Percentiles rank a stretch among this genome's conserved stretches.
Conservation (phyloP, 495 filamentous ascomycete genomes). For the Talaromyces ruber region DNA sequence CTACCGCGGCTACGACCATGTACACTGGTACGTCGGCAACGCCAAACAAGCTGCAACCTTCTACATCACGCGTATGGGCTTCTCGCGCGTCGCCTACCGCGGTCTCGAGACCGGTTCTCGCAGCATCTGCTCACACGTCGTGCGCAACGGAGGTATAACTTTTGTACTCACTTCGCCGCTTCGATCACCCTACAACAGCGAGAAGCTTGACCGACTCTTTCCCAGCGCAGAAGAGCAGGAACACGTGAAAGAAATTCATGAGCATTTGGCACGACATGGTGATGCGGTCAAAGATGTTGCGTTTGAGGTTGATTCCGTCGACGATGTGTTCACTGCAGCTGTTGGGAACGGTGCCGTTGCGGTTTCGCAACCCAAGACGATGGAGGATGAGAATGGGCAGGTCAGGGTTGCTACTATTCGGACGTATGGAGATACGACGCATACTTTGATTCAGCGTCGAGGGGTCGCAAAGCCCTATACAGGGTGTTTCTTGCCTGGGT, state of each 20-base stretch:
- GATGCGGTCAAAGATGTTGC: constrained; percentile 89
- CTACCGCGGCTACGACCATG: constrained; percentile 79
- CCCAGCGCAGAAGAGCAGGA: constrained; percentile 44
- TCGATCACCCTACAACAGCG: constrained; percentile 40
- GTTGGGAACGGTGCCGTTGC: constrained; percentile 58
- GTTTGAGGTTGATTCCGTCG: constrained; percentile 81
- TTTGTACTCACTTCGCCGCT: constrained; percentile 83
- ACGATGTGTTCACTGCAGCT: constrained; percentile 62
- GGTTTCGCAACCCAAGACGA: constrained; percentile 47
- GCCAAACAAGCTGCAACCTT: constrained; percentile 86
- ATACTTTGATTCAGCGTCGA: constrained; percentile 67
- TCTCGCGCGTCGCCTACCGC: constrained; percentile 68
- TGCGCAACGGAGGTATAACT: constrained; percentile 65
- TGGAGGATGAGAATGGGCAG: constrained; percentile 42
- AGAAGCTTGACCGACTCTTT: background rate
- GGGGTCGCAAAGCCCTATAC: constrained; percentile 34
- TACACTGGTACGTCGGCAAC: constrained; percentile 93
- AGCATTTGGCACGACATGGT: constrained; percentile 71
- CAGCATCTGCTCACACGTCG: constrained; percentile 66
- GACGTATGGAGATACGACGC: constrained; percentile 88
- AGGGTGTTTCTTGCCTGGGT: constrained; percentile 77
- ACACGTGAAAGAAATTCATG: constrained; percentile 59
- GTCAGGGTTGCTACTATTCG: constrained; percentile 66
- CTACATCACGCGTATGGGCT: constrained; percentile 79
- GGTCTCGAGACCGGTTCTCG: constrained; percentile 83